Conservation (phyloP, 345 rosid species). For the Melastoma malabathricum region DNA sequence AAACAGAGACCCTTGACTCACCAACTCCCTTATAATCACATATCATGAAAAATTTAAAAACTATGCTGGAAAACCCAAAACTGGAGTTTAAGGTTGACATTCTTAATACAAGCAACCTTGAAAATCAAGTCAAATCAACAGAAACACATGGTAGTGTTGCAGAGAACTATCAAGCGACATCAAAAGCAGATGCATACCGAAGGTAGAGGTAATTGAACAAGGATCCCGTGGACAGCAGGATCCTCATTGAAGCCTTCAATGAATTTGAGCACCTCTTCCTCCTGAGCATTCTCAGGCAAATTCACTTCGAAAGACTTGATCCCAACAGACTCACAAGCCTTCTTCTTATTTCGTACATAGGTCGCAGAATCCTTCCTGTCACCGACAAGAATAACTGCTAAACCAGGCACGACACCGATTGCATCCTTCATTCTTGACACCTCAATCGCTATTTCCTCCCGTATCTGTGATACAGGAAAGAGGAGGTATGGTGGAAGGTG, state of each 20-base stretch:
- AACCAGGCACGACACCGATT: conserved; percentile 57
- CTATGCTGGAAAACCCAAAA: too few relatives aligned
- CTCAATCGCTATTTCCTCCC: conserved; percentile 54
- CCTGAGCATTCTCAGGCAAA: conserved; percentile 46
- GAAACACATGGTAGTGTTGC: too few relatives aligned
- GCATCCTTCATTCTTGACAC: conserved; percentile 70
- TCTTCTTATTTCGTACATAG: conserved; percentile 78
- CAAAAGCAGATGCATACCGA: conserved; percentile 30
- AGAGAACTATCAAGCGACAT: too few relatives aligned
- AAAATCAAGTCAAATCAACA: too few relatives aligned
- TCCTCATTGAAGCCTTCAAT: conserved; percentile 50
- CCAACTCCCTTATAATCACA: too few relatives aligned
- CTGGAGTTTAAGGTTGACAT: too few relatives aligned
- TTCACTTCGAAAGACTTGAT: conserved; percentile 56
- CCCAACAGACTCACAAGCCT: conserved; percentile 71
- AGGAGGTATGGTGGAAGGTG: too few relatives aligned
- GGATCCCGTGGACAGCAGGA: conserved; percentile 78
- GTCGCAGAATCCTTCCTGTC: conserved; percentile 73
- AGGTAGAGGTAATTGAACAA: conserved; percentile 80
- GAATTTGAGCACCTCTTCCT: conserved; percentile 48
- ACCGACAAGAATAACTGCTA: conserved; percentile 78
- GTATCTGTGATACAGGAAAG: too few relatives aligned
- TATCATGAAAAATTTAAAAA: too few relatives aligned
- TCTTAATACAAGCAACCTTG: too few relatives aligned
- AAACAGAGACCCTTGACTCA: too few relatives aligned